These are phyloP conservation scores for Stylosanthes scabra DNA, from an alignment of 331 rosid species.

Conservation along the genomic window DNA sequence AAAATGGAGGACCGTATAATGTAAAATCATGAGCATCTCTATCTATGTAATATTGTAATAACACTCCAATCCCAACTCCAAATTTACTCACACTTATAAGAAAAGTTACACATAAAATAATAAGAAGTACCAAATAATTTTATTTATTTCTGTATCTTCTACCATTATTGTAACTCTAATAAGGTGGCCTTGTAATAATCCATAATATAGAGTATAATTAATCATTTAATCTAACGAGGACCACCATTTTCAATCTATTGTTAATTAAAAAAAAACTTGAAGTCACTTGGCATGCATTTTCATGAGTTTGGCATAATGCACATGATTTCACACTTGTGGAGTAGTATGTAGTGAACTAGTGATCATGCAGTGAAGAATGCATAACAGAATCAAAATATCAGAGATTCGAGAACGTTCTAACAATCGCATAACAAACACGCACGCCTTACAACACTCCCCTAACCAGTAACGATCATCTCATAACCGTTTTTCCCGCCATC, in stretches of 20 bases:
- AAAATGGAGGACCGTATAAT: too few relatives aligned
- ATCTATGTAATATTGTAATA: too few relatives aligned
- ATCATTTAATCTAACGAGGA: too few relatives aligned
- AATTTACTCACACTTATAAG: too few relatives aligned
- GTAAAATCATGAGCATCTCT: not conserved
- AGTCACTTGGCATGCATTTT: not conserved
- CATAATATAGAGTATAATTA: too few relatives aligned
- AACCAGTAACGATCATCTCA: constrained; percentile 26
- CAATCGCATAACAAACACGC: constrained; percentile 35
- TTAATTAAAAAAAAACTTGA: not conserved
- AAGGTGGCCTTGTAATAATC: too few relatives aligned
- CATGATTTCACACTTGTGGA: not conserved
- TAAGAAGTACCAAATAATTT: too few relatives aligned
- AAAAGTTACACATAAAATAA: too few relatives aligned
- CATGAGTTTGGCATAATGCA: not conserved
- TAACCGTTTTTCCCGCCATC: constrained; percentile 36
- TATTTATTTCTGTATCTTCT: too few relatives aligned
- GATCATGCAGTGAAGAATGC: not conserved
- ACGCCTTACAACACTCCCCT: constrained; percentile 24
- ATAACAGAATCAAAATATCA: not conserved
- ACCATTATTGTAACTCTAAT: too few relatives aligned
- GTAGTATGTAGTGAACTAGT: not conserved
- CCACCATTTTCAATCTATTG: too few relatives aligned
- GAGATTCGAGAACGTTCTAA: constrained; percentile 22
- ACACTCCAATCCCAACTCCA: too few relatives aligned